Base-by-base conservation (phyloP, 148 eudicot genomes). In the Agrostemma githago region DNA sequence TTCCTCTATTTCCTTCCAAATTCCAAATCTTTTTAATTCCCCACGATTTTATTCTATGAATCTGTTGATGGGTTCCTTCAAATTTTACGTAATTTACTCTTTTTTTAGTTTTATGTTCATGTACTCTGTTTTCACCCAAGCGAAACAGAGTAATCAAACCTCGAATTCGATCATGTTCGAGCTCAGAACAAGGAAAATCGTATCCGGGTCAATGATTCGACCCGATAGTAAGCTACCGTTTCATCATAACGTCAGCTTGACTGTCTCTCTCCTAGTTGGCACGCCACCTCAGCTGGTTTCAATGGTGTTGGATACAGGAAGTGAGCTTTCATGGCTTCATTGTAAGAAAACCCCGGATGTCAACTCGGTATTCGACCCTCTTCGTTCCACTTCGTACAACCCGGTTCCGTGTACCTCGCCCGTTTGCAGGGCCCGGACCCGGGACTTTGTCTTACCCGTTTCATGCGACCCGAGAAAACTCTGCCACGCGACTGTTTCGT, bases 261-360 rank as follows among this genome's bases (percentile, higher is more conserved):
- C 90, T 1, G 89, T 93, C 66, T 76, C 96, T 34, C 87, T 93
- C 78, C 46, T 86, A 20, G 89, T 86, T 56, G 98, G 96, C 46
- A 73, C 98, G 2, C 98, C 98, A 0, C 89, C 98, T 7, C 90
- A 85, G 66, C 78, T 75, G 26, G 93, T 86, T 5, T 78, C 93
- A 71, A 90, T 93, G 96, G 98, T 90, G 12, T 84, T 93, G 51
- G 98, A 90, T 79, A 93, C 96, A 3, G 96, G 98, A 59, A 90
- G 96, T 71, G 93, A 90, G 80, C 92, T 90, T 41, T 84, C 96
- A 0, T 93, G 92, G 92, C 92, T 93, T 20, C 87, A 86, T 62
- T 88, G 94, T 81, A 92, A 80, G 46, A 86, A 84, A 73, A 68
- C 82, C 9, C 85, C 85, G 6, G 61, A 42, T 37, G 16, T 78